phyloP scores from a whole-genome alignment of 2,329 filamentous ascomycete genomes.

The Emmonsiellopsis sp. region DNA sequence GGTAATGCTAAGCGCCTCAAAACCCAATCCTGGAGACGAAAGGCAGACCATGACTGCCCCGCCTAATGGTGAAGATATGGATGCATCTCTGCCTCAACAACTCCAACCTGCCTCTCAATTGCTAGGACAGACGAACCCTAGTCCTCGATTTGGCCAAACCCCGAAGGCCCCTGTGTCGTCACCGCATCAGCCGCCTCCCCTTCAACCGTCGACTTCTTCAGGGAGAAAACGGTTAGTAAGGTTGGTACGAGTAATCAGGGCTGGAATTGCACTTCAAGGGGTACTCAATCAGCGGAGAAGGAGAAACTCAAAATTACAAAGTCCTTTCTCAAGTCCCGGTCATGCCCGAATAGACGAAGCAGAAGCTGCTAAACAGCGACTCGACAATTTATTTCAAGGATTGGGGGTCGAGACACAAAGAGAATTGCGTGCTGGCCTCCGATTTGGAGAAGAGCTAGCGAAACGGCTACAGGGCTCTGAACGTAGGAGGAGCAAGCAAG shows the following conservation, averaged over 20 bases:
- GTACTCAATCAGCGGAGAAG: slow-evolving; percentile 18
- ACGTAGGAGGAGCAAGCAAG: slow-evolving; percentile 1
- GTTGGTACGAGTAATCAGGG: slow-evolving; percentile 27
- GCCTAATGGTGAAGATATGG: not conserved
- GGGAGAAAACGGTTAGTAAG: slow-evolving; percentile 18
- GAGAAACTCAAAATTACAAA: slow-evolving; percentile 7
- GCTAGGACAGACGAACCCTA: not conserved
- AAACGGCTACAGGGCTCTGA: slow-evolving; percentile 21
- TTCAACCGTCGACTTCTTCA: not conserved
- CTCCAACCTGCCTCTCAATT: not conserved
- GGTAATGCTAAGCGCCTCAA: slow-evolving; percentile 1
- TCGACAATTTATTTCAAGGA: slow-evolving; percentile 29
- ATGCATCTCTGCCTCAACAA: not conserved
- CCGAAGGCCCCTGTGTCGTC: not conserved
- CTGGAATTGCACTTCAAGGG: slow-evolving; percentile 30
- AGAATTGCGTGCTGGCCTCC: slow-evolving; percentile 32
- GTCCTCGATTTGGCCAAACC: not conserved
- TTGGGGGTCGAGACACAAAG: slow-evolving; percentile 29
- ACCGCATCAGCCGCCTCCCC: slow-evolving; percentile 12
- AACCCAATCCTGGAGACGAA: not conserved
- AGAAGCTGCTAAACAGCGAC: slow-evolving; percentile 18
- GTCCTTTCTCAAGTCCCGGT: slow-evolving; percentile 8
- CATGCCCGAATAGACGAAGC: slow-evolving; percentile 10
- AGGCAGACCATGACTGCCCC: not conserved
- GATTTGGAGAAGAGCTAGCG: slow-evolving; percentile 35